A percentile compares a stretch with the other conserved stretches of the same genome.
These are phyloP conservation scores for Trichoderma hamatum DNA, from an alignment of 2,329 filamentous ascomycete species.

Conservation along the genomic window DNA sequence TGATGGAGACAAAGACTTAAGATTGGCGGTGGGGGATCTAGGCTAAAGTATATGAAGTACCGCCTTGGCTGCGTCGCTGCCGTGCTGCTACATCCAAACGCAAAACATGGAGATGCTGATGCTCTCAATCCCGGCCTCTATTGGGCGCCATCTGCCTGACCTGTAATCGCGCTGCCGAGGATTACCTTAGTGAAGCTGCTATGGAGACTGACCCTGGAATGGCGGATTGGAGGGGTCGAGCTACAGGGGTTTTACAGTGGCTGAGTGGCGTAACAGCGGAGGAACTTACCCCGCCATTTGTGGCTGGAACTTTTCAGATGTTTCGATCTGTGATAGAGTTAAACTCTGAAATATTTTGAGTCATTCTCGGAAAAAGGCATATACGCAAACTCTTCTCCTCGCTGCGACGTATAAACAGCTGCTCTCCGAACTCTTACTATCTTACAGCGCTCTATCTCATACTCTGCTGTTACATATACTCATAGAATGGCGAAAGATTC, in stretches of 20 bases:
- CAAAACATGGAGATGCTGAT: not conserved
- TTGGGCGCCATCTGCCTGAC: constrained; percentile 8
- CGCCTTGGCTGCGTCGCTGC: constrained; percentile 3
- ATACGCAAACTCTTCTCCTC: not conserved
- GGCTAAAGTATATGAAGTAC: not conserved
- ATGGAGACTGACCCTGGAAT: not conserved
- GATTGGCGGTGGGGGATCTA: constrained; percentile 25
- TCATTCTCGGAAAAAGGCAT: not conserved
- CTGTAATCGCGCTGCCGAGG: not conserved
- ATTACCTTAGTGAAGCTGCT: not conserved
- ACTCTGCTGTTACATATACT: not conserved
- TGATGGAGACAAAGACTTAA: not conserved
- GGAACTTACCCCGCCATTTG: not conserved
- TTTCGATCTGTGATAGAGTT: not conserved
- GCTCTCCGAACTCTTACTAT: not conserved
- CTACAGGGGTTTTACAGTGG: not conserved
- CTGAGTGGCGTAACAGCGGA: not conserved
- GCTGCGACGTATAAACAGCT: not conserved
- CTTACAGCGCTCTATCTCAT: not conserved
- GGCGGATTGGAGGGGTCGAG: not conserved
- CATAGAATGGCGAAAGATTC: constrained; percentile 2
- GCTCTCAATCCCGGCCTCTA: constrained; percentile 12
- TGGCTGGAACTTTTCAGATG: not conserved
- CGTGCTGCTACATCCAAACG: not conserved
- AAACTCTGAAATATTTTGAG: not conserved